Percentiles rank a stretch among this genome's conserved stretches.
These are phyloP conservation scores for Pleurotus giganteus DNA, from an alignment of 768 basidiomycete species.

Conservation along the genomic window DNA sequence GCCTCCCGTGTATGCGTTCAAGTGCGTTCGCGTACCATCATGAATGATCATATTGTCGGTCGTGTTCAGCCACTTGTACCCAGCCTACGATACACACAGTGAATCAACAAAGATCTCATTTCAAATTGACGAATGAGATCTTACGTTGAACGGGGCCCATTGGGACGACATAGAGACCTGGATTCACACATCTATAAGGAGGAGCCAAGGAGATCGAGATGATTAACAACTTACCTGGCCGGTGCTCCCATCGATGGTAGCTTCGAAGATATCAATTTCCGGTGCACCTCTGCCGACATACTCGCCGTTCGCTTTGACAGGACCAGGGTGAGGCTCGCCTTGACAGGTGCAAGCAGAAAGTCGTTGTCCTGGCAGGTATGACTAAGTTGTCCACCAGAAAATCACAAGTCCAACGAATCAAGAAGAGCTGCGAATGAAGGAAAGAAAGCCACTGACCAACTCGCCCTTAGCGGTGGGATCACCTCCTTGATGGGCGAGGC, in stretches of 20 bases:
- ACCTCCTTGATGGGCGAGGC: slow-evolving; percentile 39
- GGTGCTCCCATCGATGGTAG: slow-evolving; percentile 28
- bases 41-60: slow-evolving; percentile 47
- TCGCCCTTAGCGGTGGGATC: slow-evolving; percentile 38
- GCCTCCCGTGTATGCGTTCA: slow-evolving; percentile 66
- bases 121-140: slow-evolving; percentile 16
- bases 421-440: neutral
- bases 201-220: neutral
- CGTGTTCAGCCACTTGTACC: slow-evolving; percentile 55
- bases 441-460: slow-evolving; percentile 26
- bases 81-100: slow-evolving; percentile 41
- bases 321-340: slow-evolving; percentile 43
- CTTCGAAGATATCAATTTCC: slow-evolving; percentile 73
- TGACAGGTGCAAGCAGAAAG: slow-evolving; percentile 40
- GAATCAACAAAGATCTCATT: slow-evolving; percentile 25
- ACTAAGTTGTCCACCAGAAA: slow-evolving; percentile 27
- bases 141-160: slow-evolving; percentile 61
- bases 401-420: too few relatives aligned
- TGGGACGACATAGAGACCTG: slow-evolving; percentile 53
- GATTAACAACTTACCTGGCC: slow-evolving; percentile 21
- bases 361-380: slow-evolving; percentile 68
- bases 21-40: slow-evolving; percentile 39
- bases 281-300: slow-evolving; percentile 67
- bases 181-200: slow-evolving; percentile 14
- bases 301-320: slow-evolving; percentile 41